These are phyloP conservation scores for Emmonsiellopsis sp. DNA, from an alignment of 2,329 filamentous ascomycete genomes.

Conservation along the genomic window DNA sequence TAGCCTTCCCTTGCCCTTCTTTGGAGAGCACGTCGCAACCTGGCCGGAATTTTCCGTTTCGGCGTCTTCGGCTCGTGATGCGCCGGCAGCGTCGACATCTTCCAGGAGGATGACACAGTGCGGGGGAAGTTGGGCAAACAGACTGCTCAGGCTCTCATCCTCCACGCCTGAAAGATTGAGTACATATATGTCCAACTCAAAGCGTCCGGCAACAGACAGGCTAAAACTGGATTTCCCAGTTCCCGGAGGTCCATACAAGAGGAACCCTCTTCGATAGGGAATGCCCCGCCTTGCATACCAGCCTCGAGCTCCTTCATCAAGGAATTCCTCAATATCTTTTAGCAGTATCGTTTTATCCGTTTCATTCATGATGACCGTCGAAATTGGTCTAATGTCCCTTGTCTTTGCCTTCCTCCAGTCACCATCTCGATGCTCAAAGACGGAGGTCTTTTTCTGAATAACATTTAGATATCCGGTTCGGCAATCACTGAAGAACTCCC, in stretches of 20 bases:
- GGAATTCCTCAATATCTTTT: slow-evolving; percentile 28
- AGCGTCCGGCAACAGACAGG: slow-evolving; percentile 70
- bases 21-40: not conserved
- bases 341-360: slow-evolving; percentile 20
- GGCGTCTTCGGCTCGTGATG: slow-evolving; percentile 2
- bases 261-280: slow-evolving; percentile 71
- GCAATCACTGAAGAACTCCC: slow-evolving; percentile 23
- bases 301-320: slow-evolving; percentile 17
- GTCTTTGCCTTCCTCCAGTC: slow-evolving; percentile 14
- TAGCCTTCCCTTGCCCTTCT: not conserved
- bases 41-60: not conserved
- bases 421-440: slow-evolving; percentile 20
- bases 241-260: slow-evolving; percentile 71
- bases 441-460: slow-evolving; percentile 20
- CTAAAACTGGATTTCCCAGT: slow-evolving; percentile 88
- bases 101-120: slow-evolving; percentile 69
- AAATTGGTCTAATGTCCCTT: slow-evolving; percentile 6
- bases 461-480: slow-evolving; percentile 20
- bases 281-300: slow-evolving; percentile 83
- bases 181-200: slow-evolving; percentile 78
- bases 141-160: slow-evolving; percentile 67
- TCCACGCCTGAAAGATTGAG: slow-evolving; percentile 76
- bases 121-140: slow-evolving; percentile 67
- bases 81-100: slow-evolving; percentile 65
- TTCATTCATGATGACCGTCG: slow-evolving; percentile 13